These are phyloP conservation scores for Punctularia strigosozonata DNA, from an alignment of 768 basidiomycete genomes.

Conservation along the genomic window DNA sequence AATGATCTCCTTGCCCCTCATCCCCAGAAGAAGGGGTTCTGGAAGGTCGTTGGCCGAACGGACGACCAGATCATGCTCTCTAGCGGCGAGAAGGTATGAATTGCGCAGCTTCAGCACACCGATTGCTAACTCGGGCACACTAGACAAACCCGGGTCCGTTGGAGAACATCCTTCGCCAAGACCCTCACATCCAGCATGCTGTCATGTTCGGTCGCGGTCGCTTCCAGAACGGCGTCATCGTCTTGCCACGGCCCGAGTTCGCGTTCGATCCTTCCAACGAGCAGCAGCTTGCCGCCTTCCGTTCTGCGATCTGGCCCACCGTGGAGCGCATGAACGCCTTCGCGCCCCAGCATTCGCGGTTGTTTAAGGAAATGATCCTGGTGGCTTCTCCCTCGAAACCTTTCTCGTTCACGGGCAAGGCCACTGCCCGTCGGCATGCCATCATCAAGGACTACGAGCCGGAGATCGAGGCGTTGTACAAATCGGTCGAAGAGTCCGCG, in stretches of 20 bases:
- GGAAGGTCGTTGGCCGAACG: conserved; percentile 23
- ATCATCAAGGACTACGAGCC: conserved; percentile 24
- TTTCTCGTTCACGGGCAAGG: conserved; percentile 31
- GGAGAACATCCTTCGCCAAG: conserved; percentile 21
- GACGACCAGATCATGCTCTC: conserved; percentile 31
- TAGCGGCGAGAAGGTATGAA: conserved; percentile 22
- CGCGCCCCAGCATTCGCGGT: conserved; percentile 31
- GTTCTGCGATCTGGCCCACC: conserved; percentile 14
- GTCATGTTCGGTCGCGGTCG: conserved; percentile 23
- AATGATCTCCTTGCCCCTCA: conserved; percentile 28
- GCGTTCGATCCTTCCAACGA: conserved; percentile 14
- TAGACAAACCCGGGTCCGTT: conserved; percentile 26
- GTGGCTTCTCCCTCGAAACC: conserved; percentile 24
- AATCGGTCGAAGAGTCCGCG: conserved; percentile 19
- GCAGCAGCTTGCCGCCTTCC: conserved; percentile 13
- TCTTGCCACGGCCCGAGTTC: conserved; percentile 16
- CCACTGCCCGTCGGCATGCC: conserved; percentile 23
- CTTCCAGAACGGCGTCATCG: conserved; percentile 19
- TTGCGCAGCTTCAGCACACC: not conserved
- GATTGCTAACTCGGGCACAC: not conserved
- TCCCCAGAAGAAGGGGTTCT: conserved; percentile 25
- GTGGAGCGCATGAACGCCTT: conserved; percentile 27
- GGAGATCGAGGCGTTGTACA: conserved; percentile 30
- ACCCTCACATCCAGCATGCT: conserved; percentile 16
- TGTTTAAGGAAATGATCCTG: conserved; percentile 40